These are phyloP conservation scores for Neodidymelliopsis sp. DNA, from an alignment of 2,329 filamentous ascomycete species.

Conservation along the genomic window DNA sequence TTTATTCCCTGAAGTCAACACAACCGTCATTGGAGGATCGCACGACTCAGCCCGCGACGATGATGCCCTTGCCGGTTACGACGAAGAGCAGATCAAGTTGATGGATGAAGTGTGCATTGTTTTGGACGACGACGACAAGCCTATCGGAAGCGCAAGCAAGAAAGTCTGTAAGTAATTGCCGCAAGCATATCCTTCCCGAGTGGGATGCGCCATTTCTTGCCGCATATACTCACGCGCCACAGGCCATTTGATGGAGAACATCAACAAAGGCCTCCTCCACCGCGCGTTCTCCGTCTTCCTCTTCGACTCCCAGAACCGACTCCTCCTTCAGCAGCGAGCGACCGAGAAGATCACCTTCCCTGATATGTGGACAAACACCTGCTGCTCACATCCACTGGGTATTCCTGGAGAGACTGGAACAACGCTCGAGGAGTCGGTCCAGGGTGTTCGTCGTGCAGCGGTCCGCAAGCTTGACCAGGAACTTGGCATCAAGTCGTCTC, in stretches of 20 bases:
- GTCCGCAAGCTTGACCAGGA: constrained; percentile 95
- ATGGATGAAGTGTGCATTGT: constrained; percentile 99
- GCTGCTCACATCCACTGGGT: constrained; percentile 95
- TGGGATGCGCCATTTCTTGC: constrained; percentile 17
- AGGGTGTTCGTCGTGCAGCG: constrained; percentile 89
- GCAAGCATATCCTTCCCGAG: constrained; percentile 6
- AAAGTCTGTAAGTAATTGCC: constrained; percentile 78
- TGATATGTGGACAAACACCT: constrained; percentile 99
- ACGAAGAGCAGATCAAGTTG: constrained; percentile 95
- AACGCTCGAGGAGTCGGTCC: constrained; percentile 78
- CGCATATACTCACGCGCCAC: constrained; percentile 19
- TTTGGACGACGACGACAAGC: constrained; percentile 86
- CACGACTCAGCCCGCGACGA: constrained; percentile 66
- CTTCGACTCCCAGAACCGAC: constrained; percentile 90
- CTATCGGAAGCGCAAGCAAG: constrained; percentile 97
- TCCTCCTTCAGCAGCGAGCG: constrained; percentile 94
- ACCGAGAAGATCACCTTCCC: constrained; percentile 98
- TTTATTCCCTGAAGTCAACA: constrained; percentile 85
- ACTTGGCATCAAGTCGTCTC: constrained; percentile 85
- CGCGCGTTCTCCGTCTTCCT: constrained; percentile 98
- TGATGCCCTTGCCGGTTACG: constrained; percentile 83
- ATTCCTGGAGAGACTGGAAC: constrained; percentile 90
- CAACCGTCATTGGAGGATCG: constrained; percentile 65
- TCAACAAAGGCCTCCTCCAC: constrained; percentile 93
- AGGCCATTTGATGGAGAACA: constrained; percentile 99